phyloP scores from a whole-genome alignment of 2,329 filamentous ascomycete genomes.

The Ceratocystis variospora region DNA sequence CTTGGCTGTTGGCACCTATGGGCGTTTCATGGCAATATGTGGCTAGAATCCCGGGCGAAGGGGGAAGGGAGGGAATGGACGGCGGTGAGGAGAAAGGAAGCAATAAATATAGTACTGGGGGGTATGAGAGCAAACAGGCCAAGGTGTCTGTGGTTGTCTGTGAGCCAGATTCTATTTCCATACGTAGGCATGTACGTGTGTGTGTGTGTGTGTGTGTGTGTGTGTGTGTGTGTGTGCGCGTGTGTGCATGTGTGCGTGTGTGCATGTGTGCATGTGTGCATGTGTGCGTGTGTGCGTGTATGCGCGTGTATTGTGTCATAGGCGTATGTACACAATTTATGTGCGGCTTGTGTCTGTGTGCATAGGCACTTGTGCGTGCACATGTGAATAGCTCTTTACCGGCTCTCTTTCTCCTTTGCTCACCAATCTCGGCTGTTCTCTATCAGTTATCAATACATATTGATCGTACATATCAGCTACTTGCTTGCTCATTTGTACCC shows the following conservation, averaged over 20 bases:
- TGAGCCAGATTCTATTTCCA: neutral
- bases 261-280: neutral
- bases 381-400: neutral
- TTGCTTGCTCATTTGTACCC: no score
- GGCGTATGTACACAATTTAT: neutral
- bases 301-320: neutral
- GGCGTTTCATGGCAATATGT: conserved; percentile 1
- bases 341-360: neutral
- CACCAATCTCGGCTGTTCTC: neutral
- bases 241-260: neutral
- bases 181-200: neutral
- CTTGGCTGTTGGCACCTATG: neutral
- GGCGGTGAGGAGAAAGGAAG: neutral
- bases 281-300: neutral
- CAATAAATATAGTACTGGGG: neutral
- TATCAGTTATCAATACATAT: neutral
- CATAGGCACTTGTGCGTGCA: neutral
- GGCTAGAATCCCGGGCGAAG: neutral
- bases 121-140: neutral
- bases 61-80: neutral
- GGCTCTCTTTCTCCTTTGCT: neutral
- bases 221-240: neutral
- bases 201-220: neutral
- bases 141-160: neutral
- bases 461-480: no score